phyloP scores from a whole-genome alignment of 805 yeast species.

The Pichia paraexigua region DNA sequence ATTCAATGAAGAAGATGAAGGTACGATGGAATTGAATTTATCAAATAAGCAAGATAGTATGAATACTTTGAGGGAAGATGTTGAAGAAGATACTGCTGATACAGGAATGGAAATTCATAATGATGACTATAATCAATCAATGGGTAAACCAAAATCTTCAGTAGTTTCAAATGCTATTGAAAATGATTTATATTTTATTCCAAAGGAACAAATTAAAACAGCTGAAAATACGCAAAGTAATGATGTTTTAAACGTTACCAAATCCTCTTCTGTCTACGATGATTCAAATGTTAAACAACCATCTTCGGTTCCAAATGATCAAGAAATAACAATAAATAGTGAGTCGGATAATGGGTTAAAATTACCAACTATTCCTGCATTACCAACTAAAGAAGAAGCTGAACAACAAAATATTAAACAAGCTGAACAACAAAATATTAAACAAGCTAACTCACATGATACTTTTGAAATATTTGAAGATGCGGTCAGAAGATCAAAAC shows the following conservation, averaged over 20 bases:
- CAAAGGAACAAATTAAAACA: background rate
- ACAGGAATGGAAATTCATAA: slow-evolving; percentile 13
- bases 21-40: slow-evolving; percentile 1
- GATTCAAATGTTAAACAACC: slow-evolving; percentile 9
- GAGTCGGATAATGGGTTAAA: slow-evolving; percentile 33
- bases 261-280: slow-evolving; percentile 22
- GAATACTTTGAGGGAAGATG: slow-evolving; percentile 8
- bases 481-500: slow-evolving; percentile 13
- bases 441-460: slow-evolving; percentile 8
- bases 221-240: background rate
- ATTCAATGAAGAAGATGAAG: background rate
- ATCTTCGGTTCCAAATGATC: slow-evolving; percentile 15
- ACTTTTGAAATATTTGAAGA: slow-evolving; percentile 22
- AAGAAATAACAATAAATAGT: slow-evolving; percentile 38
- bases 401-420: too few species aligned
- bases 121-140: background rate
- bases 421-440: slow-evolving; percentile 6
- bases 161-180: slow-evolving; percentile 11
- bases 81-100: slow-evolving; percentile 16
- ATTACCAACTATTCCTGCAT: slow-evolving; percentile 40
- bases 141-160: slow-evolving; percentile 5
- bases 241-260: slow-evolving; percentile 14
- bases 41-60: slow-evolving; percentile 2
- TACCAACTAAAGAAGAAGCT: slow-evolving; percentile 28
- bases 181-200: slow-evolving; percentile 26